Evolutionary conservation across 441 rosid genomes (phyloP).

Genomic region (Euphorbia neoarborescens): DNA sequence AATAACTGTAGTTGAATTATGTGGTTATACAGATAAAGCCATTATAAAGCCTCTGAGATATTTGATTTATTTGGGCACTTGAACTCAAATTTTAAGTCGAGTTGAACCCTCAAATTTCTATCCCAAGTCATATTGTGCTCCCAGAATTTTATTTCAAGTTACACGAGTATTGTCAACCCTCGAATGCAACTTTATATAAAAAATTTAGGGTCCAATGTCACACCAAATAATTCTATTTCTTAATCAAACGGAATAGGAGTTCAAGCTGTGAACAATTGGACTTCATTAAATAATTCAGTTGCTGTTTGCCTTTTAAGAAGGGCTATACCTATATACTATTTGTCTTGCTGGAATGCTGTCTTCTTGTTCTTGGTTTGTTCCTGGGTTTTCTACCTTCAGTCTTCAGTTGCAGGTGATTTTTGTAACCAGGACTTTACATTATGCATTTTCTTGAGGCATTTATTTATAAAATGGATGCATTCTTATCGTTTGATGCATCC

Average conservation of each 20-base stretch:
- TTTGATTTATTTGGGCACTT: background rate
- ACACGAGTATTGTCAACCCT: background rate
- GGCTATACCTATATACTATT: background rate
- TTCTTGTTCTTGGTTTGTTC: background rate
- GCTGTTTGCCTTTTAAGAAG: background rate
- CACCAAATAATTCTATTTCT: background rate
- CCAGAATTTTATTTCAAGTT: background rate
- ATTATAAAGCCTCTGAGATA: background rate
- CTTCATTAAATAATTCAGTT: background rate
- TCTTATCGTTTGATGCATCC: conserved; percentile 1
- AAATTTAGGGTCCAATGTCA: background rate
- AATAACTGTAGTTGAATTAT: too few relatives aligned
- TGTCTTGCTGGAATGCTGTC: background rate
- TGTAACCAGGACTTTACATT: background rate
- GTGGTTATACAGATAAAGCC: background rate
- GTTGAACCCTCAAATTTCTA: background rate
- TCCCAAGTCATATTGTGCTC: background rate
- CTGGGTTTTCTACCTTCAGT: background rate
- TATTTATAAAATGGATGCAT: background rate
- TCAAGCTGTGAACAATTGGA: background rate
- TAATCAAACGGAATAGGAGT: background rate
- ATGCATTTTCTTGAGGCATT: background rate
- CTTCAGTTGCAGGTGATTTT: background rate
- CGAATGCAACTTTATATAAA: background rate
- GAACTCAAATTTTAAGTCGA: background rate